phyloP scores from a whole-genome alignment of 768 basidiomycete genomes.

The Boletus speciosus region DNA sequence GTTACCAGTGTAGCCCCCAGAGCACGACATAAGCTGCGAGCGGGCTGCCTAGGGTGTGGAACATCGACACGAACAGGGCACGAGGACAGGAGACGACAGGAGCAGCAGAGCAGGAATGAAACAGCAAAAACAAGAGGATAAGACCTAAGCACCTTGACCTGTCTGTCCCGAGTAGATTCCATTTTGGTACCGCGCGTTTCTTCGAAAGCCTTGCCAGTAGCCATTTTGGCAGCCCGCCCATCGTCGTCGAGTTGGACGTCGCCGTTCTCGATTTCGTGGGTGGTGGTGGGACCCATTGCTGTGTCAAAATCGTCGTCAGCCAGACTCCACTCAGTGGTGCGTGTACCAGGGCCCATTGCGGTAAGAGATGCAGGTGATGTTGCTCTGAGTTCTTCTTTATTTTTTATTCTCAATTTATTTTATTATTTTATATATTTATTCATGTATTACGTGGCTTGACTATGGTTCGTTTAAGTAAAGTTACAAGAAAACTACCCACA shows the following conservation, averaged over 20 bases:
- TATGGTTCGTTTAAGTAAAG: neutral
- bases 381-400: neutral
- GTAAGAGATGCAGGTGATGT: slow-evolving; percentile 4
- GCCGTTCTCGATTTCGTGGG: slow-evolving; percentile 44
- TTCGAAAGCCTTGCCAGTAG: slow-evolving; percentile 30
- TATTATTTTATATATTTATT: neutral
- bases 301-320: slow-evolving; percentile 45
- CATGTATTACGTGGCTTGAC: neutral
- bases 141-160: slow-evolving; percentile 86
- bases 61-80: slow-evolving; percentile 19
- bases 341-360: slow-evolving; percentile 25
- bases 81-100: slow-evolving; percentile 16
- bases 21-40: slow-evolving; percentile 17
- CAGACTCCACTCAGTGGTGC: slow-evolving; percentile 42
- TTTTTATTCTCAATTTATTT: neutral
- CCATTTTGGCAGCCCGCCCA: slow-evolving; percentile 18
- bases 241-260: slow-evolving; percentile 34
- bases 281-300: slow-evolving; percentile 44
- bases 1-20: slow-evolving; percentile 18
- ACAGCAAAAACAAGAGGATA: slow-evolving; percentile 38
- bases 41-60: slow-evolving; percentile 13
- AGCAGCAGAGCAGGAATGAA: slow-evolving; percentile 21
- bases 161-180: slow-evolving; percentile 63
- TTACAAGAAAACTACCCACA: slow-evolving; percentile 1
- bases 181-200: slow-evolving; percentile 44